Base-by-base conservation (phyloP, 495 filamentous ascomycete species). In the Hypoxylon cercidicola region DNA sequence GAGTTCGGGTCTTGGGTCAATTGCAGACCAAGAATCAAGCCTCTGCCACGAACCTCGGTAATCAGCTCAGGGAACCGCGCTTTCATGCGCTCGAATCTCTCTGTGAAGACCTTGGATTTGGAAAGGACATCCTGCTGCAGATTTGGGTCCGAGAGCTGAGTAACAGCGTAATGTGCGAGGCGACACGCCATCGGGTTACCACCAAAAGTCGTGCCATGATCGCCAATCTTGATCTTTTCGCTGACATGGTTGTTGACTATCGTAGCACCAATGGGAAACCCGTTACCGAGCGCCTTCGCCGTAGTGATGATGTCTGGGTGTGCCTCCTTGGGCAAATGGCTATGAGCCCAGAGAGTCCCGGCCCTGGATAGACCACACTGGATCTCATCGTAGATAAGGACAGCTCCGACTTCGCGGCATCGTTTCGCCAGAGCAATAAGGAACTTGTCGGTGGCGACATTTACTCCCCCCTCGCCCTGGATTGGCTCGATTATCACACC, bases 401-500 rank as follows among this genome's bases (percentile, higher is more conserved):
- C 84, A 0, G 95, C 96, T 35, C 91, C 91, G 25, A 97, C 92
- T 71, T 92, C 90, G 47, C 88, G 87, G 75, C 94, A 98, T 50
- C 93, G 85, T 64, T 83, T 84, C 55, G 89, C 89, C 10, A 99
- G 82, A 0, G 91, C 88, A 9, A 81, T 57, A 7, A 98, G 82
- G 75, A 98, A 99, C 60, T 90, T 89, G 2, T 88, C 85, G 4
- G 84, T 90, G 2, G 91, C 95, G 10, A 91, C 86, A 64, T 92
- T 90, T 34, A 99, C 89, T 62, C 95, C 95, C 35, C 95, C 95
- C 79, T 99, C 95, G 37, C 95, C 95, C 78, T 99, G 95, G 64
- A 99, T 97, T 12, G 95, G 95, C 81, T 99, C 95, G 19, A 98
- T 85, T 48, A 99, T 91, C n/a, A 98, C 95, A 66, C 92, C 91